Base-by-base conservation (phyloP, 75 land plant species). In the Sequoia sempervirens region DNA sequence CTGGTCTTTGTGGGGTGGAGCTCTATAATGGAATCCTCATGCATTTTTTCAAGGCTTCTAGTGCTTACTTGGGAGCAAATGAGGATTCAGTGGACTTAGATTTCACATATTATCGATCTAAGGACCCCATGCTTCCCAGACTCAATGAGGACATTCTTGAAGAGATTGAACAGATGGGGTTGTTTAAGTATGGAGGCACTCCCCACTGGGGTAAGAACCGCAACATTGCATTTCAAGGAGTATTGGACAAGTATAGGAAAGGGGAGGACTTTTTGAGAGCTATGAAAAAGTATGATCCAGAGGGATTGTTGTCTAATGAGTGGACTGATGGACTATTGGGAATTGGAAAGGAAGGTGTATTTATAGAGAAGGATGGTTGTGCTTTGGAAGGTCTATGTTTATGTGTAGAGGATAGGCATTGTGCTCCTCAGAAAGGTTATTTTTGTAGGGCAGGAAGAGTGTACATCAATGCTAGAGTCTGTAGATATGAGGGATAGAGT, bases 191-290 rank as follows among this genome's bases (percentile, higher is more conserved):
- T 66, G 91, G 88, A 10, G 96, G 82, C 0, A 72, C 88, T 23
- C 98, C 98, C 30, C 98, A 96, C 52, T 96, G 98, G 96, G 98
- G 93, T 7, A 96, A 96, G 87, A 96, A 94, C 83, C 45, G 96
- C n/a, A 89, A 91, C 72, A 45, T 91, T 23, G 94, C 92, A 17
- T 96, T 94, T 45, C 69, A 82, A 0, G 90, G 89, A 2, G 91
- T 82, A 0, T 82, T 87, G 34, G 23, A 61, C 10, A 94, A 90
- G 85, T 94, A 92, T 72, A 85, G 85, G 34, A 89, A 90, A 41
- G 80, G 84, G 8, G 23, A 2, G 14, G 75, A 82, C 5, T 95
- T 95, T 70, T 50, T 94, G 20, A 85, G 69, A 38, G 91, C 91
- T 34, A 94, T 89, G 54, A 38, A 83, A 2, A 14, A 11, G 37